These are phyloP conservation scores for Coemansia sp. DNA, from an alignment of 192 early-diverging fungal species.

Conservation along the genomic window DNA sequence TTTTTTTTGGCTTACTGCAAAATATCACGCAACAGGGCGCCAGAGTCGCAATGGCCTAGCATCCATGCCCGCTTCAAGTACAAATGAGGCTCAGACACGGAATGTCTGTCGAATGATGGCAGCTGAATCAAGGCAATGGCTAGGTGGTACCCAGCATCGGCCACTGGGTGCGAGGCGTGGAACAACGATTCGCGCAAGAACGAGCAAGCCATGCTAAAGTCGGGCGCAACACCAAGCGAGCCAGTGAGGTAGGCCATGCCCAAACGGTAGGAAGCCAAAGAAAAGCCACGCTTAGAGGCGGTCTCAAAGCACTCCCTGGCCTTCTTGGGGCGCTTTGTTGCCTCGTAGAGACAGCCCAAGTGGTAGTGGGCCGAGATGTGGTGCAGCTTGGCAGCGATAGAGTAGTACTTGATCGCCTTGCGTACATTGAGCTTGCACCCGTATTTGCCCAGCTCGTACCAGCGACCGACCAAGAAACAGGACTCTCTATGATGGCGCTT, in stretches of 20 bases:
- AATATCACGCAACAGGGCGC: constrained; percentile 43
- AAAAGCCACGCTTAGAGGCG: constrained; percentile 40
- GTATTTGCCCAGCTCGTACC: constrained; percentile 51
- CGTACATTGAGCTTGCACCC: constrained; percentile 35
- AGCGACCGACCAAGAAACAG: constrained; percentile 48
- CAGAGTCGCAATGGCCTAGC: constrained; percentile 40
- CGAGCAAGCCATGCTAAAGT: constrained; percentile 51
- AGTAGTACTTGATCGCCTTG: constrained; percentile 41
- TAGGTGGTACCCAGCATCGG: constrained; percentile 44
- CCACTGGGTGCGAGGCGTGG: constrained; percentile 48
- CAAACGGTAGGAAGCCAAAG: constrained; percentile 38
- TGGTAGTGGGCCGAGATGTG: constrained; percentile 40
- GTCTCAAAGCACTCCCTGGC: constrained; percentile 43
- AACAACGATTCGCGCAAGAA: constrained; percentile 47
- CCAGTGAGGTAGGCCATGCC: constrained; percentile 52
- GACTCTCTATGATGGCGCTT: constrained; percentile 37
- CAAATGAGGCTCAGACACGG: constrained; percentile 42
- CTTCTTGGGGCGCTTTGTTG: constrained; percentile 24
- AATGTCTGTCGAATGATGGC: constrained; percentile 37
- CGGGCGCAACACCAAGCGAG: constrained; percentile 36
- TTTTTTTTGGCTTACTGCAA: constrained; percentile 32
- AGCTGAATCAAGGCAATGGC: constrained; percentile 49
- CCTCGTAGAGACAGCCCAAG: constrained; percentile 33
- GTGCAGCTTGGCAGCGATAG: constrained; percentile 23
- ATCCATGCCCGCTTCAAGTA: constrained; percentile 51